These are phyloP conservation scores for Sugiyamaella floridensis DNA, from an alignment of 805 yeast species.

Conservation along the genomic window DNA sequence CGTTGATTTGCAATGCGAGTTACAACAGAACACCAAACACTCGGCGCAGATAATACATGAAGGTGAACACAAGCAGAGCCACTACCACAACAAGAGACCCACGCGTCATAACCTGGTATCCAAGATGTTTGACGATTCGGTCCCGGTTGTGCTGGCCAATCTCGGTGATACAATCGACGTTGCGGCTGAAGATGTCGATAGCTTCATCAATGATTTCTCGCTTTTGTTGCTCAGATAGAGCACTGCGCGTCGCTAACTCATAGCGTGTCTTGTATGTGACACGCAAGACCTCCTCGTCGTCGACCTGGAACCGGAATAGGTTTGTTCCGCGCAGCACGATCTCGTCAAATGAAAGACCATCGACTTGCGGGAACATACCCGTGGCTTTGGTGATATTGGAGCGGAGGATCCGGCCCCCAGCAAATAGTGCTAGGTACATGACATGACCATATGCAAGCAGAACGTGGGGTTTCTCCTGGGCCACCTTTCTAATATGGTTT, in stretches of 20 bases:
- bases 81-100: not conserved
- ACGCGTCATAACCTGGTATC: conserved; percentile 9
- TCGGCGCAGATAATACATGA: not conserved
- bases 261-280: conserved; percentile 64
- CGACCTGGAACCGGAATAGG: conserved; percentile 62
- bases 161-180: conserved; percentile 54
- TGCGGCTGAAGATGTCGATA: conserved; percentile 56
- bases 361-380: conserved; percentile 69
- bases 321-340: conserved; percentile 57
- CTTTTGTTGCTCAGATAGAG: conserved; percentile 65
- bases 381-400: conserved; percentile 58
- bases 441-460: conserved; percentile 79
- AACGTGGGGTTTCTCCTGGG: conserved; percentile 59
- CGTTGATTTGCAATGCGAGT: conserved; percentile 1
- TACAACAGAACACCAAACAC: not conserved
- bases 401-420: conserved; percentile 73
- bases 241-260: conserved; percentile 67
- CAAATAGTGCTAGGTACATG: conserved; percentile 76
- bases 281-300: conserved; percentile 60
- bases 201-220: conserved; percentile 62
- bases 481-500: conserved; percentile 49
- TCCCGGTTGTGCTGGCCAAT: conserved; percentile 59
- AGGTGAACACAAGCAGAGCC: not conserved
- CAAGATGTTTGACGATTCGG: conserved; percentile 13
- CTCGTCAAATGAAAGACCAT: conserved; percentile 59